Base-by-base conservation (phyloP, 768 basidiomycete genomes). In the Auricularia cornea region DNA sequence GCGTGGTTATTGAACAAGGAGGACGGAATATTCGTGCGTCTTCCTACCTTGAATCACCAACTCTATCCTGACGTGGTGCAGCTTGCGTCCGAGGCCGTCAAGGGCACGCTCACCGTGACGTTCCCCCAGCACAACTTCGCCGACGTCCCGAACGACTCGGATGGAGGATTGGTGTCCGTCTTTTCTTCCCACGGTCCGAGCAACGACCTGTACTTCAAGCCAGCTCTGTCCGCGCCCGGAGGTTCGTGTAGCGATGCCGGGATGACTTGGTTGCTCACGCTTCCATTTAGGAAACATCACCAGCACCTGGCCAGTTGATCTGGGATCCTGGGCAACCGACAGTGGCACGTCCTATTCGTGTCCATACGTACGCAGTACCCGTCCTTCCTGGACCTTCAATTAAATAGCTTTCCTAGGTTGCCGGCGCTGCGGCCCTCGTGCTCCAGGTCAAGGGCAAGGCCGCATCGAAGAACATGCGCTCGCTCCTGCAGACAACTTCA, bases 141-240 rank as follows among this genome's bases (percentile, higher is more conserved):
- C 60, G 70, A 80, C 30, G 77, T 81, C 70, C 79, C 81, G 18
- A 80, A 83, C 65, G 75, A 79, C n/a, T n/a, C n/a, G 51, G 51
- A 52, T 23, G 70, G 73, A 3, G 85, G 86, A 85, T 16, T 76
- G 85, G 48, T 80, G 85, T 23, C 85, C 83, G 8, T 10, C 35
- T 38, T 38, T 14, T 38, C 35, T 8, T 38, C 35, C 8, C 8
- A 52, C 8, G 51, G 51, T 20, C 86, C 85, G 1, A 78, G 82
- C 3, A 81, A 84, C 68, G 85, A 87, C 67, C 75, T 84, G 65
- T 79, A 73, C 74, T 81, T 81, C 48, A 52, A 52, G 51, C 51
- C 51, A 8, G 10, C 51, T 1, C 11, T 52, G 12, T 52, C 51
- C 28, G 51, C 51, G 11, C 51, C 51, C 20, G 51, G 51, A 14